Conservation (phyloP, 768 basidiomycete genomes). For the Lentinula aciculospora region DNA sequence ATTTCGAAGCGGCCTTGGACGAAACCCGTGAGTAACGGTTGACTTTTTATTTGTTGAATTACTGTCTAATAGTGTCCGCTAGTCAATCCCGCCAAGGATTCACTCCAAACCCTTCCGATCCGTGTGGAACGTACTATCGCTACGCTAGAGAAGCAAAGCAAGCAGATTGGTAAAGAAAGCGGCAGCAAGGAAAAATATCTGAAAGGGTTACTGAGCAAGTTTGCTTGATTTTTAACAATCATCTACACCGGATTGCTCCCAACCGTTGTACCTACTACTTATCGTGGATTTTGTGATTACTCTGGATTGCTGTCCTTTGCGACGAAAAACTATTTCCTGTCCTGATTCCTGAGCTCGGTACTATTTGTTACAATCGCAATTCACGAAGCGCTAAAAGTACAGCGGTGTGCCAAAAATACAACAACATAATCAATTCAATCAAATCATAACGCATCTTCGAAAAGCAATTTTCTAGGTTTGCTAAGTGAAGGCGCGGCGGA, state of each 20-base stretch:
- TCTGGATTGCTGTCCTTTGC: too few relatives aligned
- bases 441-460: constrained; percentile 38
- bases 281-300: too few relatives aligned
- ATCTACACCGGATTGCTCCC: too few relatives aligned
- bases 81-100: constrained; percentile 40
- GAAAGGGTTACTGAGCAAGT: constrained; percentile 2
- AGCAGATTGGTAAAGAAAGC: constrained; percentile 26
- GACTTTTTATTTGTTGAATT: constrained; percentile 5
- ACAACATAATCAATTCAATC: neutral
- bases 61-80: neutral
- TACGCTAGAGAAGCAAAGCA: constrained; percentile 48
- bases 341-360: too few relatives aligned
- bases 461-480: constrained; percentile 45
- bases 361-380: too few relatives aligned
- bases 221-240: neutral
- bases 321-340: neutral
- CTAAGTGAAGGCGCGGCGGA: constrained; percentile 36
- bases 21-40: constrained; percentile 37
- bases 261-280: neutral
- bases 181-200: neutral
- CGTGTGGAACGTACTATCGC: constrained; percentile 48
- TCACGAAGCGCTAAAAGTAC: neutral
- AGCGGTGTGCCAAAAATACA: neutral
- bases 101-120: constrained; percentile 39
- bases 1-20: constrained; percentile 38